phyloP scores from a whole-genome alignment of 108 stramenopile genomes.

The Discostella stelligeroides region DNA sequence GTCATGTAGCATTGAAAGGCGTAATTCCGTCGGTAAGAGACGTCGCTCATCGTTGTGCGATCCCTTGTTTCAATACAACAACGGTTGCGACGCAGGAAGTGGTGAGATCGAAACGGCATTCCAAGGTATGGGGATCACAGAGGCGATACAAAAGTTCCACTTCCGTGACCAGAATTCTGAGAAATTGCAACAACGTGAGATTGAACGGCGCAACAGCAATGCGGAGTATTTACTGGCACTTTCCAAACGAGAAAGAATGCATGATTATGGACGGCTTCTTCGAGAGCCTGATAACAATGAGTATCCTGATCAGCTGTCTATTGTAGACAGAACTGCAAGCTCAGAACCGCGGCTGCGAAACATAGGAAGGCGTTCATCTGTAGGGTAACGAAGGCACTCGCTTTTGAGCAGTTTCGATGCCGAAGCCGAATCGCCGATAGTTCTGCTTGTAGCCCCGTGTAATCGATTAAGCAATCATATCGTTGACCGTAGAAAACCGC shows the following conservation, averaged over 20 bases:
- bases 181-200: slow-evolving; percentile 10
- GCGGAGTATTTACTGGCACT: slow-evolving; percentile 15
- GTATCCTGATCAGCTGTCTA: neutral
- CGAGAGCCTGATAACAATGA: neutral
- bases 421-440: no score
- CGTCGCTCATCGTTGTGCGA: neutral
- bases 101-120: neutral
- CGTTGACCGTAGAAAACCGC: no score
- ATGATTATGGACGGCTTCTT: slow-evolving; percentile 12
- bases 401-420: neutral
- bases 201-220: slow-evolving; percentile 15
- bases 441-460: no score
- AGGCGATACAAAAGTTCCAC: slow-evolving; percentile 26
- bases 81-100: neutral
- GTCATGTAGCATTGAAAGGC: no score
- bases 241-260: slow-evolving; percentile 35
- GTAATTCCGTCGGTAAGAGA: no score
- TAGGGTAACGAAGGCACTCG: neutral
- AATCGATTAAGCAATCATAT: no score
- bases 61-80: neutral
- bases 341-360: neutral
- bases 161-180: slow-evolving; percentile 5
- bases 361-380: neutral
- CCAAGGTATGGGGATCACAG: slow-evolving; percentile 13
- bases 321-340: neutral